Percentiles rank a stretch among this genome's conserved stretches.
Evolutionary conservation across 23 red algal genomes (phyloP).

Genomic region (Chondrus crispus): DNA sequence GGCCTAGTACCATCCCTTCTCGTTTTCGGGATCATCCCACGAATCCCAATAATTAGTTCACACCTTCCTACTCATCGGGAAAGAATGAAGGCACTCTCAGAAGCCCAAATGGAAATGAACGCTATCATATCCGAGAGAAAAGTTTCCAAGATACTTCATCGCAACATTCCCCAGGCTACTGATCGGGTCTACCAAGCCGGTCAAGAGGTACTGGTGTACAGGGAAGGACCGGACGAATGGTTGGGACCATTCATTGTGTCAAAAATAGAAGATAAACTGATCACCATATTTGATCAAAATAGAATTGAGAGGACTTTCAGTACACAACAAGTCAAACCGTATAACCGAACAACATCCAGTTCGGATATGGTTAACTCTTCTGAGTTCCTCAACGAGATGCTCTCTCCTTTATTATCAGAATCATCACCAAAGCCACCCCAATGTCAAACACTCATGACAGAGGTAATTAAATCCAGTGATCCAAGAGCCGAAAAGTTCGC

Average conservation of each 20-base stretch:
- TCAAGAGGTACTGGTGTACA: constrained; percentile 15
- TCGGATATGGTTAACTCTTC: too few relatives aligned
- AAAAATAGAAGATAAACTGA: not conserved
- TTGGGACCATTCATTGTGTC: not conserved
- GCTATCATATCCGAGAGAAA: not conserved
- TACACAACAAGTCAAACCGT: constrained; percentile 3
- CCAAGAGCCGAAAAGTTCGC: not conserved
- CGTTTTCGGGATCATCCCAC: constrained; percentile 1
- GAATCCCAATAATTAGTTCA: constrained; percentile 21
- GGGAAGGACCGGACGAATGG: not conserved
- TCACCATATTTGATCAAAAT: not conserved
- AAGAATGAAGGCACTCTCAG: not conserved
- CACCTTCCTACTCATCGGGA: not conserved
- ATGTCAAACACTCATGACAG: not conserved
- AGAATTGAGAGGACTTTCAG: not conserved
- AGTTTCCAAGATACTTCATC: not conserved
- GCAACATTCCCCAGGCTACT: not conserved
- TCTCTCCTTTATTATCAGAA: not conserved
- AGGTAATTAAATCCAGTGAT: not conserved
- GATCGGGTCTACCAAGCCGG: not conserved
- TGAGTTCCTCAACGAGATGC: not conserved
- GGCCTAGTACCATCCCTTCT: constrained; percentile 20
- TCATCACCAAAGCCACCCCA: not conserved
- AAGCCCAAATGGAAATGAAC: not conserved
- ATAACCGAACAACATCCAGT: too few relatives aligned